These are phyloP conservation scores for Ensete glaucum DNA, from an alignment of 176 grass and related monocot genomes.

Conservation along the genomic window DNA sequence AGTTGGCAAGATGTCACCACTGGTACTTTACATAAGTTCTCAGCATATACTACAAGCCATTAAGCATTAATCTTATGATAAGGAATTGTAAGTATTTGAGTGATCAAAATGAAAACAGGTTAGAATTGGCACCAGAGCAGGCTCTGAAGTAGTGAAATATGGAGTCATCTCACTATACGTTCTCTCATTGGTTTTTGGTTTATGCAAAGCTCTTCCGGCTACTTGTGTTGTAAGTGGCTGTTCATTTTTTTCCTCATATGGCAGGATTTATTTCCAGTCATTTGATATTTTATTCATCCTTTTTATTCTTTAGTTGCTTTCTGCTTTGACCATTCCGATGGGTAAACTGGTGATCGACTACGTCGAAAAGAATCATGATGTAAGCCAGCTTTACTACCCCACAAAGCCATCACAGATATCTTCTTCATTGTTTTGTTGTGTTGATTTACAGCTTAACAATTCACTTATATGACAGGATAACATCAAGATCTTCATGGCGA, in stretches of 20 bases:
- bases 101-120: constrained; percentile 37
- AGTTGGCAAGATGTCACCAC: constrained; percentile 86
- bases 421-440: neutral
- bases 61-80: neutral
- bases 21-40: constrained; percentile 38
- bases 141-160: constrained; percentile 40
- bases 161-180: constrained; percentile 43
- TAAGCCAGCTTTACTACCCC: constrained; percentile 15
- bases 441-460: constrained; percentile 11
- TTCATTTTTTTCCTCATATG: constrained; percentile 10
- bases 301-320: constrained; percentile 36
- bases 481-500: constrained; percentile 81
- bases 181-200: constrained; percentile 41
- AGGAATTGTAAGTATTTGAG: neutral
- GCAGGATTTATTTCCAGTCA: neutral
- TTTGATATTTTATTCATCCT: constrained; percentile 2
- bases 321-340: constrained; percentile 48
- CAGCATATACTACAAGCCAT: neutral
- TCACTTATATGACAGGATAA: constrained; percentile 53
- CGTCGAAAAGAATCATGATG: constrained; percentile 63
- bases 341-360: constrained; percentile 53
- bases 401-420: neutral
- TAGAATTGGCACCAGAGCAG: constrained; percentile 58
- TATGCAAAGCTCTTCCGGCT: constrained; percentile 49
- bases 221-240: constrained; percentile 48